Evolutionary conservation across 805 yeast genomes (phyloP), one percentile per base, ranked within the genome.

Genomic region (Zygosaccharomyces gambellarensis): DNA sequence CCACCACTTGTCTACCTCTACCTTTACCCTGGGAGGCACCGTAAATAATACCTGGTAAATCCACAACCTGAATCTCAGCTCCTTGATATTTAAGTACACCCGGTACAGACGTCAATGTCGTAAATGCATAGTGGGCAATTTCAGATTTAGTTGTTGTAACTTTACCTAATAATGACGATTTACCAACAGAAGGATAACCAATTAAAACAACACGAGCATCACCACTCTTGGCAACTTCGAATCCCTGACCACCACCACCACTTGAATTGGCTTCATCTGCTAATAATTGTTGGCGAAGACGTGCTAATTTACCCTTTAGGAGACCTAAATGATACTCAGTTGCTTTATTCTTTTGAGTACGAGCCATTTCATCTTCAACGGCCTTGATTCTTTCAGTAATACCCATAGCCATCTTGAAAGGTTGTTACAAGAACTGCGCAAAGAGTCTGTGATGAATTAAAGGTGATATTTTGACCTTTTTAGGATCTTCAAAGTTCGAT

Each of bases 11-110:
- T 60, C 96, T 79, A 49, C 98, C 98, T 68, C 99, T 81, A 60
- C 99, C 99, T 69, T 90, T 90, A 61, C 98, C 98, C 64, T 88
- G 96, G 31, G 95, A 78, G 3, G 98, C 98, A 39, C 98, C 98
- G 65, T 87, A 88, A 50, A 92, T 92, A 59, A 92, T 92, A 68
- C 99, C 99, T 1, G 99, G 99, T 46, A 92, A 72, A 77, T 92
- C 99, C n/a, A 92, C 92, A 57, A 94, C 84, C 71, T 92, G 99
- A 54, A 92, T 90, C 63, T 90, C 97, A 0, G 98, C 97, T 34
- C 98, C 98, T 64, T 90, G 89, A 64, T 92, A 90, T 64, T 90
- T 92, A 59, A 92, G 73, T 10, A 94, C 95, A 43, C 98, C 97
- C 0, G 98, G 97, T 19, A 92, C 97, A 0, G 97, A 89, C 0